These are phyloP conservation scores for Carex pumila DNA, from an alignment of 176 grass and related monocot genomes.

Conservation along the genomic window DNA sequence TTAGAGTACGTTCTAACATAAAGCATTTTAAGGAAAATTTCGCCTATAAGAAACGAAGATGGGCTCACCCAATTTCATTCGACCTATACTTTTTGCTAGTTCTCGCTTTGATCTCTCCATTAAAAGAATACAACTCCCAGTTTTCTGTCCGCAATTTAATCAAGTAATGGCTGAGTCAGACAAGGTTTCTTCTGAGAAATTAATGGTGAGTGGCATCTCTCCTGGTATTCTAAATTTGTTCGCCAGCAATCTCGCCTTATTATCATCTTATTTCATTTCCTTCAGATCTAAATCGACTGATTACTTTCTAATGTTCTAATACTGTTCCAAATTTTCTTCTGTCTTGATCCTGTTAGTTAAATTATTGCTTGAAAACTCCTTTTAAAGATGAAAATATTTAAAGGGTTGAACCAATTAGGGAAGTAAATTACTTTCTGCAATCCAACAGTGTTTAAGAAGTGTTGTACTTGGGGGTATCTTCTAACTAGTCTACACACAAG, in stretches of 20 bases:
- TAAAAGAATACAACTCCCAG: neutral
- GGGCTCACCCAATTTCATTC: neutral
- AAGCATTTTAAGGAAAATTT: neutral
- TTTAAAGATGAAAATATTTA: neutral
- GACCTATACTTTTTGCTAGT: neutral
- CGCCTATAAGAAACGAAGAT: neutral
- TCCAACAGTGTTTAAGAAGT: neutral
- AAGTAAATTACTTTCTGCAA: neutral
- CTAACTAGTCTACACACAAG: neutral
- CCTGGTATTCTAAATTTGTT: neutral
- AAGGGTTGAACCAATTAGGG: neutral
- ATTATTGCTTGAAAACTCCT: neutral
- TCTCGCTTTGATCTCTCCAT: neutral
- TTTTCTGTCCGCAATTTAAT: neutral
- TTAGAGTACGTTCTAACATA: neutral
- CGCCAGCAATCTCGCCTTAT: neutral
- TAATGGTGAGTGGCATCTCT: constrained; percentile 12
- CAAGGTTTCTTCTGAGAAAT: constrained; percentile 1
- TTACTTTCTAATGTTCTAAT: neutral
- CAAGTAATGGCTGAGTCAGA: constrained; percentile 26
- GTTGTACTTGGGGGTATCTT: neutral
- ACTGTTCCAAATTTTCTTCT: neutral
- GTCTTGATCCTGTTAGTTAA: neutral
- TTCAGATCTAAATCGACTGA: neutral
- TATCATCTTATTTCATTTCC: neutral